Evolutionary conservation across 345 rosid genomes (phyloP).

Genomic region (Heritiera fomes): DNA sequence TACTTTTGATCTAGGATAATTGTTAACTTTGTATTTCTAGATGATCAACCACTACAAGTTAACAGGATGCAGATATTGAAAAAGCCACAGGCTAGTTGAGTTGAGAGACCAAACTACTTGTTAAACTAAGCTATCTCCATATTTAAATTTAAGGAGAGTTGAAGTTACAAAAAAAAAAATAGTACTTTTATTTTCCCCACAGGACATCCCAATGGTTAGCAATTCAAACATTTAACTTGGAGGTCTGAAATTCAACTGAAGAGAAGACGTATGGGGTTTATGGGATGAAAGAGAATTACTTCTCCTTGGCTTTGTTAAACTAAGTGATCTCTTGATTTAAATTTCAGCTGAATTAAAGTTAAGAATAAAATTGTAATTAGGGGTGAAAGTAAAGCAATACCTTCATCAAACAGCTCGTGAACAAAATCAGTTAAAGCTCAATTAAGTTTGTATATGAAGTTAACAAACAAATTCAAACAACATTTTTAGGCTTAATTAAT

Average conservation of each 20-base stretch:
- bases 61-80: background rate
- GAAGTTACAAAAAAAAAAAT: background rate
- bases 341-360: background rate
- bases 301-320: background rate
- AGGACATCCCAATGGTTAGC: background rate
- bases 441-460: background rate
- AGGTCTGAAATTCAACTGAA: background rate
- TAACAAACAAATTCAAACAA: slow-evolving; percentile 13
- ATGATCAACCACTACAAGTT: too few species aligned
- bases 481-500: background rate
- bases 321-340: slow-evolving; percentile 6
- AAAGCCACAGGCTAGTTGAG: background rate
- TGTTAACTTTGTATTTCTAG: too few species aligned
- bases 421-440: background rate
- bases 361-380: slow-evolving; percentile 8
- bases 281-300: background rate
- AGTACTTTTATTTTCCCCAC: background rate
- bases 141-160: background rate
- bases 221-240: background rate
- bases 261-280: background rate
- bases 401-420: background rate
- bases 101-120: background rate
- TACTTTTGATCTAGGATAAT: too few species aligned
- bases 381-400: background rate
- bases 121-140: background rate